Percentiles rank a stretch among this genome's conserved stretches.
Conservation (phyloP, 768 basidiomycete species). For the Gelatoporia subvermispora region DNA sequence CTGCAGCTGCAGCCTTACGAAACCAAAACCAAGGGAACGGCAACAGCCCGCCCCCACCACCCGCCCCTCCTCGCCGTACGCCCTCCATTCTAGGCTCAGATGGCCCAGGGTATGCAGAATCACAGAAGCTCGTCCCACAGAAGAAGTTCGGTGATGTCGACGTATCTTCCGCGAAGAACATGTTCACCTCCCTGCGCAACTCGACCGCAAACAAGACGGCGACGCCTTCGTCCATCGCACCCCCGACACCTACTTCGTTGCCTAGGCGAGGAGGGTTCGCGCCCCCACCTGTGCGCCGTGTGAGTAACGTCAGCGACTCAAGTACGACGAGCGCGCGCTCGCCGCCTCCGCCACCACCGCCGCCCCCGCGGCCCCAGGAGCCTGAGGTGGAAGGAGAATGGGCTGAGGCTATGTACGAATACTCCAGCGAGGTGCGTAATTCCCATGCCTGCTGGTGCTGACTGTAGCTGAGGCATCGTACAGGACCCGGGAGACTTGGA, state of each 20-base stretch:
- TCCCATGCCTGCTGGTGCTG: neutral
- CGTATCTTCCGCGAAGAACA: constrained; percentile 43
- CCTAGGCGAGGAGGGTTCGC: constrained; percentile 41
- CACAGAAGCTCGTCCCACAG: constrained; percentile 14
- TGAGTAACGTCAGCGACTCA: constrained; percentile 17
- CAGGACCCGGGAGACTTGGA: constrained; percentile 69
- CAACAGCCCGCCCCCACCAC: constrained; percentile 16
- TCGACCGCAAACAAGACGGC: constrained; percentile 37
- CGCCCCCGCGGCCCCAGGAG: constrained; percentile 29
- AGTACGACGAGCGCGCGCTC: neutral
- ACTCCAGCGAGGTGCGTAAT: constrained; percentile 51
- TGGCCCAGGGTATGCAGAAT: constrained; percentile 7
- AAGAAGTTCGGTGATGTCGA: constrained; percentile 60
- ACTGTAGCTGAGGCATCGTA: constrained; percentile 3
- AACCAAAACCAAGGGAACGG: neutral
- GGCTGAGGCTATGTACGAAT: constrained; percentile 77
- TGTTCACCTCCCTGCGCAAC: constrained; percentile 42
- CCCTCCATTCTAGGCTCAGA: constrained; percentile 15
- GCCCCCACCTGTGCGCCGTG: constrained; percentile 44
- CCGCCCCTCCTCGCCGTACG: constrained; percentile 19
- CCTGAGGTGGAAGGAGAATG: constrained; percentile 55
- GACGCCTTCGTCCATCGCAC: constrained; percentile 28
- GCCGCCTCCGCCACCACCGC: constrained; percentile 15
- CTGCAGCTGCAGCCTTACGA: constrained; percentile 45
- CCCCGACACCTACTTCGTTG: constrained; percentile 38